phyloP scores from a whole-genome alignment of 2,329 filamentous ascomycete species.

The Fusarium neocosmosporiellum region DNA sequence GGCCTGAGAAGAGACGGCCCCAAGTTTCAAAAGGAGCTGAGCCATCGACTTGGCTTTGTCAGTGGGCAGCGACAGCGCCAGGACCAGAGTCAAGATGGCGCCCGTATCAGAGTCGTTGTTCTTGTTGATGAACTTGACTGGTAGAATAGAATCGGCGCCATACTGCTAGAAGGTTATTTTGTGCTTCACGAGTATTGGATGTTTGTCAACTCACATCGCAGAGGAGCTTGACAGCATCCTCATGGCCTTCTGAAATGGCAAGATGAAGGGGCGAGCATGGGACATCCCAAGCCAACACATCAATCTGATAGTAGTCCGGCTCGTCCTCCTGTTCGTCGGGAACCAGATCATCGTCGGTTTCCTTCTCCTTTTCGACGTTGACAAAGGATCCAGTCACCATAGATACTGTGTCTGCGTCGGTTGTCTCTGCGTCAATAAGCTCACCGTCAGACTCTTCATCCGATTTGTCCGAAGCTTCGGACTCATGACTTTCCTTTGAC shows the following conservation, averaged over 20 bases:
- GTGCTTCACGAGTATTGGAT: not conserved
- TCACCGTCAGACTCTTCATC: conserved; percentile 59
- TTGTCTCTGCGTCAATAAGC: conserved; percentile 57
- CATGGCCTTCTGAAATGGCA: conserved; percentile 79
- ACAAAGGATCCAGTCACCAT: conserved; percentile 79
- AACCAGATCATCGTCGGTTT: conserved; percentile 54
- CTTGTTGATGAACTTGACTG: conserved; percentile 72
- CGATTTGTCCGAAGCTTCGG: conserved; percentile 35
- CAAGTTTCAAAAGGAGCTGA: conserved; percentile 72
- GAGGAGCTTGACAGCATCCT: conserved; percentile 74
- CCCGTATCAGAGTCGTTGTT: conserved; percentile 61
- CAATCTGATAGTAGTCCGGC: conserved; percentile 83
- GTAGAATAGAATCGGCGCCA: conserved; percentile 80
- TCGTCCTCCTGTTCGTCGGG: conserved; percentile 70
- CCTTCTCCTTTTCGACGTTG: conserved; percentile 66
- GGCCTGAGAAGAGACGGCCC: conserved; percentile 79
- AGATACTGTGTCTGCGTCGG: conserved; percentile 63
- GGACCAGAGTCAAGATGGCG: conserved; percentile 75
- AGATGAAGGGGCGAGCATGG: conserved; percentile 80
- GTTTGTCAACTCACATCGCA: conserved; percentile 61
- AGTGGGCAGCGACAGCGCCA: conserved; percentile 73
- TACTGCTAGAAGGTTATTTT: conserved; percentile 61
- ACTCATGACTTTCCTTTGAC: conserved; percentile 3
- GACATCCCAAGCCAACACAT: conserved; percentile 83
- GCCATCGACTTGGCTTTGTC: conserved; percentile 75